Conservation (phyloP, 2,329 filamentous ascomycete species). For the Pezizomycotina sp. region DNA sequence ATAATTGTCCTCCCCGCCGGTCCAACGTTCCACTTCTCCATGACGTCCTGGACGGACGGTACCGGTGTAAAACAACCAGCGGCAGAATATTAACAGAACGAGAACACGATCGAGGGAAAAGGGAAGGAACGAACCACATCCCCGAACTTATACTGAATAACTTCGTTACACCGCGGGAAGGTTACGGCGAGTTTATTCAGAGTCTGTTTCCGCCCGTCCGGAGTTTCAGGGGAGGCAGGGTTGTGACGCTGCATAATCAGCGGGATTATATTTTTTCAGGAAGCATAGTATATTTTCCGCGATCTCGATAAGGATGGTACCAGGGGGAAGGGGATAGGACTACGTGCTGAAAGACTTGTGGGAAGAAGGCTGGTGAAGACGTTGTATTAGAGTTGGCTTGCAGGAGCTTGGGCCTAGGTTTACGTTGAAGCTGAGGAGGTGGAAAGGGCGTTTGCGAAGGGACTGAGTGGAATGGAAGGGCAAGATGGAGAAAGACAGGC, state of each 20-base stretch:
- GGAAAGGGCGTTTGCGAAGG: constrained; percentile 75
- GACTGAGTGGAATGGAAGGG: constrained; percentile 92
- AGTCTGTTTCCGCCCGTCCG: constrained; percentile 61
- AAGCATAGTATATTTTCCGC: constrained; percentile 85
- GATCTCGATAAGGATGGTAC: constrained; percentile 33
- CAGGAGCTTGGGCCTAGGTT: constrained; percentile 78
- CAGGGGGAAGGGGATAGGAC: constrained; percentile 26
- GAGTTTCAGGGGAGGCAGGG: constrained; percentile 74
- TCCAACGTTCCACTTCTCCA: constrained; percentile 82
- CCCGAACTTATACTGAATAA: constrained; percentile 85
- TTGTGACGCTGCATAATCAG: constrained; percentile 86
- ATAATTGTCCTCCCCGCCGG: constrained; percentile 70
- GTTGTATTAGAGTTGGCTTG: constrained; percentile 58
- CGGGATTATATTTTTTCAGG: constrained; percentile 91
- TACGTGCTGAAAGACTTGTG: constrained; percentile 48
- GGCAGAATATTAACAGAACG: no score
- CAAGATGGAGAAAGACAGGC: constrained; percentile 88
- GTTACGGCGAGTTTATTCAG: constrained; percentile 75
- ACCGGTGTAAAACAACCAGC: constrained; percentile 71
- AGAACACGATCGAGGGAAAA: no score
- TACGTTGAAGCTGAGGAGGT: constrained; percentile 72
- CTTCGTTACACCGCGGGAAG: constrained; percentile 78
- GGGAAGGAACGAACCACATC: constrained; percentile 74
- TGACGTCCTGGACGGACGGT: constrained; percentile 80
- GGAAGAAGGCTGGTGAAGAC: constrained; percentile 62